Percentiles rank a stretch among this genome's conserved stretches.
These are phyloP conservation scores for Clavispora carvajalis DNA, from an alignment of 805 yeast species.

Conservation along the genomic window DNA sequence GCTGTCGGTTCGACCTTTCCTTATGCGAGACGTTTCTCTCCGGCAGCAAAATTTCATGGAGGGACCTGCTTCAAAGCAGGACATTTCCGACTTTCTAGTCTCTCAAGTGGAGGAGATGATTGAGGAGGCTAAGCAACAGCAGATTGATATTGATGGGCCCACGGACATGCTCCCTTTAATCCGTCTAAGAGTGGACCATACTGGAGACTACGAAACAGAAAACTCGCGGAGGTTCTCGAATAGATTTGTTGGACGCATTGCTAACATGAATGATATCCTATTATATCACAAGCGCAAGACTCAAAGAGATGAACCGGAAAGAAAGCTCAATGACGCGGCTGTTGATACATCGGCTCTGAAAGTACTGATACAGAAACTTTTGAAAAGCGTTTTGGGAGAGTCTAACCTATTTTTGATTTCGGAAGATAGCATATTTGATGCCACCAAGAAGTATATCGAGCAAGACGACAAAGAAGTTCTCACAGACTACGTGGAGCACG, in stretches of 20 bases:
- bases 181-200: slow-evolving; percentile 78
- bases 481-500: slow-evolving; percentile 54
- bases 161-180: slow-evolving; percentile 56
- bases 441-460: slow-evolving; percentile 66
- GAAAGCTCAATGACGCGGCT: slow-evolving; percentile 3
- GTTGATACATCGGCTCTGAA: slow-evolving; percentile 5
- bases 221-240: slow-evolving; percentile 87
- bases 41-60: slow-evolving; percentile 51
- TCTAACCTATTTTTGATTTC: slow-evolving; percentile 67
- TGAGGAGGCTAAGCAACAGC: slow-evolving; percentile 48
- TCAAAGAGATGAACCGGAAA: slow-evolving; percentile 13
- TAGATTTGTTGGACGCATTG: slow-evolving; percentile 83
- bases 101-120: slow-evolving; percentile 66
- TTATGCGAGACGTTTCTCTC: slow-evolving; percentile 61
- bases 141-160: slow-evolving; percentile 18
- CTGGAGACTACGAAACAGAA: slow-evolving; percentile 89
- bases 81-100: slow-evolving; percentile 55
- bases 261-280: slow-evolving; percentile 84
- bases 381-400: slow-evolving; percentile 56
- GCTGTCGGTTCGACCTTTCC: slow-evolving; percentile 76
- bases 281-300: slow-evolving; percentile 54
- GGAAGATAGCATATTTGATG: slow-evolving; percentile 67
- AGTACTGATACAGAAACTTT: slow-evolving; percentile 46
- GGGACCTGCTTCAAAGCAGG: slow-evolving; percentile 53
- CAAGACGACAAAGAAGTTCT: slow-evolving; percentile 78